Evolutionary conservation across 257 asterid species (phyloP).

Genomic region (Dorcoceras hygrometricum): DNA sequence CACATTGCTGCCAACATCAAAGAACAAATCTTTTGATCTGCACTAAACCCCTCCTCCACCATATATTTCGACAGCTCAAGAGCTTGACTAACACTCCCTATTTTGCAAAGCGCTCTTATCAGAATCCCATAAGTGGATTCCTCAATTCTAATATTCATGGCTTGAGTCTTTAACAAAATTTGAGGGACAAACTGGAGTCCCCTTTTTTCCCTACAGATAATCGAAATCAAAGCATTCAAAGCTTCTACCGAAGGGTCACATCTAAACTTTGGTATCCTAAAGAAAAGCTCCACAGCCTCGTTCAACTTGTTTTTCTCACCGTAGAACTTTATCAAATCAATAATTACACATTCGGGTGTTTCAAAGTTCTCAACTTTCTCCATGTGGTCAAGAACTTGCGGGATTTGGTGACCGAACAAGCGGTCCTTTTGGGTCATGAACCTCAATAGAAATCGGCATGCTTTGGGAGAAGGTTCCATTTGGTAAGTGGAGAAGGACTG

Average conservation of each 20-base stretch:
- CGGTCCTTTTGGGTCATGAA: slow-evolving; percentile 31
- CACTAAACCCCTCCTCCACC: slow-evolving; percentile 49
- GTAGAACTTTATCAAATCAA: slow-evolving; percentile 57
- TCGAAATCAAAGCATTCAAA: slow-evolving; percentile 51
- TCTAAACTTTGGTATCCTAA: slow-evolving; percentile 50
- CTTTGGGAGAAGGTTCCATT: slow-evolving; percentile 51
- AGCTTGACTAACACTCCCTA: slow-evolving; percentile 42
- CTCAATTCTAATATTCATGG: slow-evolving; percentile 53
- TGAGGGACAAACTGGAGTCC: slow-evolving; percentile 47
- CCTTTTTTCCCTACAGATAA: slow-evolving; percentile 42
- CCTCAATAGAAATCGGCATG: slow-evolving; percentile 55
- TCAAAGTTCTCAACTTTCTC: slow-evolving; percentile 44
- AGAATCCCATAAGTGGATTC: slow-evolving; percentile 54
- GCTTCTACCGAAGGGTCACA: slow-evolving; percentile 50
- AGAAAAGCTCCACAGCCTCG: slow-evolving; percentile 58
- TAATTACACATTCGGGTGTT: slow-evolving; percentile 51
- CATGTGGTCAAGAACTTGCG: slow-evolving; percentile 46
- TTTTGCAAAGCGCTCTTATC: slow-evolving; percentile 60
- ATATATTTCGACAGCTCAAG: slow-evolving; percentile 43
- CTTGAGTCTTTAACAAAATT: slow-evolving; percentile 40
- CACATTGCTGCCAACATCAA: slow-evolving; percentile 49
- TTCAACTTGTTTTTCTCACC: slow-evolving; percentile 42
- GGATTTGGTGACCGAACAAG: slow-evolving; percentile 36
- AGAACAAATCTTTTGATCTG: slow-evolving; percentile 49
- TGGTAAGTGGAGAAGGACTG: slow-evolving; percentile 47